phyloP scores from a whole-genome alignment of 1,139 yeast genomes.

The Geotrichum macrosporum region DNA sequence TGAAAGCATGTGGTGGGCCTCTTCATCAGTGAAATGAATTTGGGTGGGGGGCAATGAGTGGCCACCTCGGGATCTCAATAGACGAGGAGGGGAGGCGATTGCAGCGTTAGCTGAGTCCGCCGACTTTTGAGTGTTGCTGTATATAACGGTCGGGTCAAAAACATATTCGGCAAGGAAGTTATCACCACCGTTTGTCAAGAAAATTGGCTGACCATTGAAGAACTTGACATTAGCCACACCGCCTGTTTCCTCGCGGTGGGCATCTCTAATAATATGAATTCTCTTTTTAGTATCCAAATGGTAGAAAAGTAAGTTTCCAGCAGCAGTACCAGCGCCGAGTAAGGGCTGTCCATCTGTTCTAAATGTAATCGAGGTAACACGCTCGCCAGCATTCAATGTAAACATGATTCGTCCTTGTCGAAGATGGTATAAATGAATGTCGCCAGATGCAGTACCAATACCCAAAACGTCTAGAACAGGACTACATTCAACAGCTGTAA shows the following conservation, averaged over 20 bases:
- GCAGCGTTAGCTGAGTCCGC: slow-evolving; percentile 49
- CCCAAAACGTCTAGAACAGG: slow-evolving; percentile 86
- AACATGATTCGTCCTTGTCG: slow-evolving; percentile 56
- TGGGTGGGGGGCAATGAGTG: slow-evolving; percentile 87
- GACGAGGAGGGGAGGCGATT: slow-evolving; percentile 84
- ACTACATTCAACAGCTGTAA: slow-evolving; percentile 66
- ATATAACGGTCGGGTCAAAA: slow-evolving; percentile 80
- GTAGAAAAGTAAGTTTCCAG: slow-evolving; percentile 82
- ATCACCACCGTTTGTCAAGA: slow-evolving; percentile 91
- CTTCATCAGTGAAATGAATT: slow-evolving; percentile 72
- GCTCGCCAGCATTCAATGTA: slow-evolving; percentile 55
- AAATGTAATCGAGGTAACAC: slow-evolving; percentile 72
- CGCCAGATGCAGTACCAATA: slow-evolving; percentile 68
- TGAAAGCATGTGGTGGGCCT: slow-evolving; percentile 78
- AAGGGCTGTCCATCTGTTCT: slow-evolving; percentile 90
- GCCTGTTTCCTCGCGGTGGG: slow-evolving; percentile 68
- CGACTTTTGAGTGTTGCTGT: slow-evolving; percentile 19
- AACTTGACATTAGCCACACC: slow-evolving; percentile 77
- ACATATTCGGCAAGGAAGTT: slow-evolving; percentile 85
- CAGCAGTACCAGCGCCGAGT: slow-evolving; percentile 69
- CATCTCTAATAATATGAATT: slow-evolving; percentile 67
- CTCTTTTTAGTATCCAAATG: slow-evolving; percentile 70
- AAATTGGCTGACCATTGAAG: slow-evolving; percentile 86
- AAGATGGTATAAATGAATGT: slow-evolving; percentile 60
- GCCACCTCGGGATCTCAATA: slow-evolving; percentile 91